Conservation (phyloP, 371 early-diverging fungal species). For the Catenaria anguillulae region DNA sequence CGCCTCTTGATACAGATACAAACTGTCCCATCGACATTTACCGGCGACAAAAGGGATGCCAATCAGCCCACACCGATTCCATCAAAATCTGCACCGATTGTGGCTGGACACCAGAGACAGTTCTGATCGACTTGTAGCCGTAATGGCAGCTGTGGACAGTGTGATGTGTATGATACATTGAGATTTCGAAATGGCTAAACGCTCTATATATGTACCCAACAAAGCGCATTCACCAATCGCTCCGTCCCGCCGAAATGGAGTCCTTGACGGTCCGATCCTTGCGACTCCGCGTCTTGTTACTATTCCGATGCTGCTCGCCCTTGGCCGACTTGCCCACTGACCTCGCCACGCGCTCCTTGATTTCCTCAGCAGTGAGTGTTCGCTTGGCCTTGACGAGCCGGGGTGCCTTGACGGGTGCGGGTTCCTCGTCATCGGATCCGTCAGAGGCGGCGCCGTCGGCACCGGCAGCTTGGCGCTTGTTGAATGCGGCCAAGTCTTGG, state of each 20-base stretch:
- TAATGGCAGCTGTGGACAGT: too few relatives aligned
- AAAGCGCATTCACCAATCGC: background rate
- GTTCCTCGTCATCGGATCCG: background rate
- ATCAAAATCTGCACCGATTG: slow-evolving; percentile 20
- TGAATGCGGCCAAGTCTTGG: background rate
- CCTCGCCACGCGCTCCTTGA: slow-evolving; percentile 41
- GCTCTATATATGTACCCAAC: background rate
- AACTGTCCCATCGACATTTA: slow-evolving; percentile 17
- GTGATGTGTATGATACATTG: too few relatives aligned
- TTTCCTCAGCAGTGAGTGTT: slow-evolving; percentile 28
- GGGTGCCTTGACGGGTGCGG: slow-evolving; percentile 7
- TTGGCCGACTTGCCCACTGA: slow-evolving; percentile 27
- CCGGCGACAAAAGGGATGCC: slow-evolving; percentile 19
- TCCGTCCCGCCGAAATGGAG: background rate
- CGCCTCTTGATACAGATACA: slow-evolving; percentile 7
- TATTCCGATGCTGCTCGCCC: slow-evolving; percentile 19
- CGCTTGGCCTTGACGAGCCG: slow-evolving; percentile 21
- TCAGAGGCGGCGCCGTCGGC: too few relatives aligned
- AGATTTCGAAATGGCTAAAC: too few relatives aligned
- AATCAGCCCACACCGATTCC: slow-evolving; percentile 15
- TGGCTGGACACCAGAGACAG: slow-evolving; percentile 16
- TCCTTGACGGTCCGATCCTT: slow-evolving; percentile 19
- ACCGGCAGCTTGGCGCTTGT: background rate
- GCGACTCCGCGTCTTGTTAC: slow-evolving; percentile 38
- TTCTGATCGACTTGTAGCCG: background rate